Percentiles rank a stretch among this genome's conserved stretches.
These are phyloP conservation scores for Neurospora sp. DNA, from an alignment of 495 filamentous ascomycete species.

Conservation along the genomic window DNA sequence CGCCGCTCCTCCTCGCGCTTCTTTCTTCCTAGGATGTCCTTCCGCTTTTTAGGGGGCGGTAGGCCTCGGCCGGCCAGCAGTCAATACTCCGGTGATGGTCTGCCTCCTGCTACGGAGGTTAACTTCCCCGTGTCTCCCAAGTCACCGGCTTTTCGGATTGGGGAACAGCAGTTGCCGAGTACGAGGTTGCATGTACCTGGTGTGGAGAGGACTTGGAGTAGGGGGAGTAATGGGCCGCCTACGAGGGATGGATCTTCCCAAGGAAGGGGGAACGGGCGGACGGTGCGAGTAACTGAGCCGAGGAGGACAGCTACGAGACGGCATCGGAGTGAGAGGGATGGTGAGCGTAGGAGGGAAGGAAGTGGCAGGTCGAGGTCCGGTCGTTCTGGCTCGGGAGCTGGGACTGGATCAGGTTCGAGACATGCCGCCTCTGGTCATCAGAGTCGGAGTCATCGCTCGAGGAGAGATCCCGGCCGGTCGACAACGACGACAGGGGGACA, in stretches of 20 bases:
- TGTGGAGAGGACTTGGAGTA: constrained; percentile 25
- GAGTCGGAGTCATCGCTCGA: background rate
- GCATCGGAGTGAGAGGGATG: constrained; percentile 13
- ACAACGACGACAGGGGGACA: background rate
- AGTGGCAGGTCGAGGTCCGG: background rate
- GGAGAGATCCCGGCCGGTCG: background rate
- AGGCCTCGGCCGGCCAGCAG: constrained; percentile 17
- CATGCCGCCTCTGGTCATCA: background rate
- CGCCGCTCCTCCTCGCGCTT: constrained; percentile 15
- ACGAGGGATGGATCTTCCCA: constrained; percentile 6
- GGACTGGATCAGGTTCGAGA: background rate
- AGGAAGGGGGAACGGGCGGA: background rate
- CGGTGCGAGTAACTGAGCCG: background rate
- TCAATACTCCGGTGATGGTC: constrained; percentile 17
- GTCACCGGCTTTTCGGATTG: constrained; percentile 26
- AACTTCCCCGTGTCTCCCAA: constrained; percentile 29
- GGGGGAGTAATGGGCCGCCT: constrained; percentile 21
- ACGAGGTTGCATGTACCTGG: constrained; percentile 31
- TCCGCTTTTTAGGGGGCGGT: constrained; percentile 16
- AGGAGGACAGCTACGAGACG: background rate
- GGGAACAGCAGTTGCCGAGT: constrained; percentile 26
- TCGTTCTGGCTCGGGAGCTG: background rate
- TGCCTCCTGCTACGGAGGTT: constrained; percentile 15
- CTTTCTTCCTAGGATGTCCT: constrained; percentile 21
- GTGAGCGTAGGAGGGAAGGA: constrained; percentile 11